phyloP scores from a whole-genome alignment of 1,284 basidiomycete genomes.

The Blastosporella zonata region DNA sequence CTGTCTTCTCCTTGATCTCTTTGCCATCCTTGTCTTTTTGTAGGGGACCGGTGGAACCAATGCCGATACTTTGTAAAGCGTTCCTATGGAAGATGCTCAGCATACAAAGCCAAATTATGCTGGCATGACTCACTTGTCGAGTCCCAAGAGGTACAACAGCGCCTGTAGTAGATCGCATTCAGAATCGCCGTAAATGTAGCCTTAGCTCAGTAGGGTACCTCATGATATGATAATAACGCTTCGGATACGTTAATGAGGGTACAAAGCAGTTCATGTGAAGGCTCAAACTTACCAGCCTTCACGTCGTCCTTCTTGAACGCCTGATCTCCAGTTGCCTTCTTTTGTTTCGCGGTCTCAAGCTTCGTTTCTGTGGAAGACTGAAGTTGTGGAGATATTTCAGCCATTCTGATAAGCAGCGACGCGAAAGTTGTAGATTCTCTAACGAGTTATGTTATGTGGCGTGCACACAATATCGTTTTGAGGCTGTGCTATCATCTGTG shows the following conservation, averaged over 20 bases:
- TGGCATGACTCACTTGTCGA: constrained; percentile 58
- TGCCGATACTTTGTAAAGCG: constrained; percentile 47
- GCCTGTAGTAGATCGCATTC: constrained; percentile 37
- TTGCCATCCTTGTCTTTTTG: constrained; percentile 34
- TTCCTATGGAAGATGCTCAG: constrained; percentile 34
- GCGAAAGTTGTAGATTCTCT: neutral
- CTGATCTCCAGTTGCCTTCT: constrained; percentile 72
- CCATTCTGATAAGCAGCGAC: constrained; percentile 6
- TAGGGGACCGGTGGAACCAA: constrained; percentile 28
- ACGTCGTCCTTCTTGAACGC: constrained; percentile 69
- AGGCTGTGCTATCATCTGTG: constrained; percentile 30
- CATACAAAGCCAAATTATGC: neutral
- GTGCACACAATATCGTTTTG: constrained; percentile 14
- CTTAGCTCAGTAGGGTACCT: constrained; percentile 37
- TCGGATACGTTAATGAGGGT: neutral
- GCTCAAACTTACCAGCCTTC: constrained; percentile 49
- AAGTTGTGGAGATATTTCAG: constrained; percentile 12
- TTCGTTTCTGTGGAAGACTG: constrained; percentile 37
- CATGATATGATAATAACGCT: constrained; percentile 67
- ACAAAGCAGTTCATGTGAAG: constrained; percentile 1
- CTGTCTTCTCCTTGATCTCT: constrained; percentile 47
- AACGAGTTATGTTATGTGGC: constrained; percentile 8
- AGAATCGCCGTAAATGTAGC: constrained; percentile 1
- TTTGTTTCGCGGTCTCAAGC: constrained; percentile 56
- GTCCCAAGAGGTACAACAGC: constrained; percentile 64